Base-by-base conservation (phyloP, 2,329 filamentous ascomycete genomes). In the Xylaria sp. region DNA sequence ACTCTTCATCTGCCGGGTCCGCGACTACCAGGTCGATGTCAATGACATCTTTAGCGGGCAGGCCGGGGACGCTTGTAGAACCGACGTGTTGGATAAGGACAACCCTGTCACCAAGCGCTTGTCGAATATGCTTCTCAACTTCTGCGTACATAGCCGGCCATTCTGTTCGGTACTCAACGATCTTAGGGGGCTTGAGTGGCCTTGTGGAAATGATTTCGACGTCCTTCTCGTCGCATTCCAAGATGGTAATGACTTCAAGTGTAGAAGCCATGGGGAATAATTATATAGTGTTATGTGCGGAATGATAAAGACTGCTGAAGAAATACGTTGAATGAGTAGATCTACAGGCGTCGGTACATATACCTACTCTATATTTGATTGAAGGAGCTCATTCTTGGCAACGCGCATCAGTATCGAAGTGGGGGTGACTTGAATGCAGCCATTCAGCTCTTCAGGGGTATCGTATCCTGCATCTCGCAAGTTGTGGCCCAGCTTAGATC, bases 1-100 rank as follows among this genome's bases (percentile, higher is more conserved):
- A 56, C 13, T 44, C 67, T 51, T 72, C 70, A 17, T 66, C 59
- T 38, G 6, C 17, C 9, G 62, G 58, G 59, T 70, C 63, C 6
- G 70, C 38, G 44, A 72, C 67, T 23, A 48, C 62, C 5, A 70
- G 59, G 57, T 72, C 68, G 28, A 72, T 26, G 51, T 72, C 70
- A 4, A 72, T 65, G 42, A 72, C 49, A 26, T 67, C 65, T 23
- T 72, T 72, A 9, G 70, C 70, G 15, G 68, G 36, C 10, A 72
- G 28, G 3, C 70, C 70, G 4, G 70, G 67, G 40, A 72, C 68
- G 38, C 64, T 68, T 2, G 70, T 72, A 2, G 70, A 72, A 4
- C 70, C 70, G 61, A 70, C 65, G 58, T 71, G 69, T 40, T 69
- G 56, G n/a, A 69, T 4, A 2, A 61, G 3, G 23, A 69, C 2